A percentile compares a stretch with the other conserved stretches of the same genome.
These are phyloP conservation scores for Irpex lacteus DNA, from an alignment of 1,284 basidiomycete genomes.

Conservation along the genomic window DNA sequence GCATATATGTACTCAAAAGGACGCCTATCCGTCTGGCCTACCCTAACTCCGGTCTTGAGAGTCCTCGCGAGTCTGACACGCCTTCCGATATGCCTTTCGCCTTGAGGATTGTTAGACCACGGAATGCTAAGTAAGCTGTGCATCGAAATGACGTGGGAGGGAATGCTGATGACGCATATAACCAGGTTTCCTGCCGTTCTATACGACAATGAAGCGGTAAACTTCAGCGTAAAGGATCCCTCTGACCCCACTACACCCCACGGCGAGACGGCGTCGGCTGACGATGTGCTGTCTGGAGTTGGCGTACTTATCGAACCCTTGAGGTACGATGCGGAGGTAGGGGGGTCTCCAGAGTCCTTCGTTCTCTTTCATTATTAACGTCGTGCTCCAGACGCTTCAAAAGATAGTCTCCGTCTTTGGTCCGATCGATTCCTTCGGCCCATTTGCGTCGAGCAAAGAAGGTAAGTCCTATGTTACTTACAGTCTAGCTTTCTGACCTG, in stretches of 20 bases:
- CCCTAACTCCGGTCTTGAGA: slow-evolving; percentile 10
- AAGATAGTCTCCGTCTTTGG: slow-evolving; percentile 54
- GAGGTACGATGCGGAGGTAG: slow-evolving; percentile 55
- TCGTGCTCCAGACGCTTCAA: slow-evolving; percentile 39
- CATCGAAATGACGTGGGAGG: background rate
- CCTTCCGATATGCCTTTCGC: slow-evolving; percentile 33
- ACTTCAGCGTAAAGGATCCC: slow-evolving; percentile 10
- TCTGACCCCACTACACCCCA: background rate
- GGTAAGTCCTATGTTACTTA: slow-evolving; percentile 3
- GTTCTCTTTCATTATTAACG: background rate
- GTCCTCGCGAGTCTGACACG: background rate
- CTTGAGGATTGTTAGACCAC: slow-evolving; percentile 47
- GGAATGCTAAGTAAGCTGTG: slow-evolving; percentile 40
- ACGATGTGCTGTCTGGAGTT: slow-evolving; percentile 27
- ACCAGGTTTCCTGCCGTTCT: slow-evolving; percentile 50
- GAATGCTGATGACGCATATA: background rate
- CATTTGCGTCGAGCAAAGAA: slow-evolving; percentile 13
- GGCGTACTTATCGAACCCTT: slow-evolving; percentile 55
- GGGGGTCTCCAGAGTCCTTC: slow-evolving; percentile 8
- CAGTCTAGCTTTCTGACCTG: background rate
- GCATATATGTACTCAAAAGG: slow-evolving; percentile 4
- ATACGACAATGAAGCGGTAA: slow-evolving; percentile 53
- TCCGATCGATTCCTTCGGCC: slow-evolving; percentile 45
- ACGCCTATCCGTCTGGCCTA: background rate
- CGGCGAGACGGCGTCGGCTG: background rate